Percentiles rank a stretch among this genome's conserved stretches.
Evolutionary conservation across 2,329 filamentous ascomycete genomes (phyloP).

Genomic region (Cercospora zeae-maydis): DNA sequence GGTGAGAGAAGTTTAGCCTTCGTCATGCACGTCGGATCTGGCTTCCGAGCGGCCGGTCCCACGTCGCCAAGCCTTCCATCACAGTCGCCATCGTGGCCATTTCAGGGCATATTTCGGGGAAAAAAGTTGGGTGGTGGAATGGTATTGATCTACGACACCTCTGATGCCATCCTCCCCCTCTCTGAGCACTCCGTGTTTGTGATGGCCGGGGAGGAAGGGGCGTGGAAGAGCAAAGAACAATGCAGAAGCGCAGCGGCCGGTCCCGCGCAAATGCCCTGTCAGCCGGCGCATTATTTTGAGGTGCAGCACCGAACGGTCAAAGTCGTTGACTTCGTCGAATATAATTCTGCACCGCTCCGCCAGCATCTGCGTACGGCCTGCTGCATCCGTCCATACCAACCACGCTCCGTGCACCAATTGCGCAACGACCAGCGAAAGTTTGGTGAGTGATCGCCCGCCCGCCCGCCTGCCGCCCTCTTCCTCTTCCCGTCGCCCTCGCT

Average conservation of each 20-base stretch:
- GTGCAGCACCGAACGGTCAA: not conserved
- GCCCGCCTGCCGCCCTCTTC: not conserved
- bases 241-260: not conserved
- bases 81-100: slow-evolving; percentile 5
- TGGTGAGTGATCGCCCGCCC: slow-evolving; percentile 3
- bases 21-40: not conserved
- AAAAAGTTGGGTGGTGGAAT: not conserved
- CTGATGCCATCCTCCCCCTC: not conserved
- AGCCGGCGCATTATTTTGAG: slow-evolving; percentile 2
- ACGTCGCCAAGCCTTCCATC: slow-evolving; percentile 14
- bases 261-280: slow-evolving; percentile 1
- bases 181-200: not conserved
- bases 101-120: not conserved
- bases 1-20: not conserved
- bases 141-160: not conserved
- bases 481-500: not conserved
- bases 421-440: slow-evolving; percentile 1
- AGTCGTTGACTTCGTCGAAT: not conserved
- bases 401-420: not conserved
- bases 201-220: not conserved
- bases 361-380: not conserved
- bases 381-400: not conserved
- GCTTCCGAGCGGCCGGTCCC: not conserved
- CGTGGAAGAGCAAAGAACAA: slow-evolving; percentile 2
- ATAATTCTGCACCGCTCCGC: not conserved